Conservation (phyloP, 371 early-diverging fungal genomes). For the Mycotypha africana region DNA sequence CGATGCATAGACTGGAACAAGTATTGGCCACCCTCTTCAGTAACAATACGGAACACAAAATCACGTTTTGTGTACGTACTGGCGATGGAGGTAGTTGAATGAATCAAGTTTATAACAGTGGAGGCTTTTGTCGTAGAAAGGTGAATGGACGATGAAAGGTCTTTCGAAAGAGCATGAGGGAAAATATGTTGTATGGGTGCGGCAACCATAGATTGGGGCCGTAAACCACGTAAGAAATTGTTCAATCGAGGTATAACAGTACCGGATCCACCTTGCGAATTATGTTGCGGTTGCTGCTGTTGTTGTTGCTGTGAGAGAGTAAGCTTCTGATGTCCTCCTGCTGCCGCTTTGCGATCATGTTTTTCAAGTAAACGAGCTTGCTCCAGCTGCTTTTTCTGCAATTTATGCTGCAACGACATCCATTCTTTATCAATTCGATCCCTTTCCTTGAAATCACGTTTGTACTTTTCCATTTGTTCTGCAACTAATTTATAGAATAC, state of each 20-base stretch:
- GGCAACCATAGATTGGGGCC: slow-evolving; percentile 12
- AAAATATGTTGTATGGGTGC: neutral
- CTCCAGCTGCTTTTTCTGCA: slow-evolving; percentile 68
- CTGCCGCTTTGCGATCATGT: slow-evolving; percentile 28
- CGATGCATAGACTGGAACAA: slow-evolving; percentile 66
- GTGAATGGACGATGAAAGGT: no score
- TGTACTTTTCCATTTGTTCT: slow-evolving; percentile 65
- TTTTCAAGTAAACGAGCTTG: slow-evolving; percentile 62
- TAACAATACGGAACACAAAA: slow-evolving; percentile 76
- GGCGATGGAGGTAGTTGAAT: slow-evolving; percentile 68
- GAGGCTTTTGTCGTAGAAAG: slow-evolving; percentile 50
- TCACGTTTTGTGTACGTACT: slow-evolving; percentile 67
- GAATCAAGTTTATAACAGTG: slow-evolving; percentile 76
- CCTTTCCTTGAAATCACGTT: slow-evolving; percentile 66
- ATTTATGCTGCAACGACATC: slow-evolving; percentile 56
- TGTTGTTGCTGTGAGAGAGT: neutral
- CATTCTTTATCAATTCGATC: slow-evolving; percentile 67
- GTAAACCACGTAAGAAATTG: slow-evolving; percentile 27
- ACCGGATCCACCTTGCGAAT: no score
- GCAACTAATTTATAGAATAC: slow-evolving; percentile 55
- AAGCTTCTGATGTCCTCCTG: neutral
- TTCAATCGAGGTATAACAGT: slow-evolving; percentile 35
- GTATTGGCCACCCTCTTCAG: slow-evolving; percentile 81
- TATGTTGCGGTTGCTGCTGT: slow-evolving; percentile 1
- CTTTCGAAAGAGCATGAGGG: no score